These are phyloP conservation scores for Hemisphaericaspora xylofermentans DNA, from an alignment of 1,139 yeast species.

Conservation along the genomic window DNA sequence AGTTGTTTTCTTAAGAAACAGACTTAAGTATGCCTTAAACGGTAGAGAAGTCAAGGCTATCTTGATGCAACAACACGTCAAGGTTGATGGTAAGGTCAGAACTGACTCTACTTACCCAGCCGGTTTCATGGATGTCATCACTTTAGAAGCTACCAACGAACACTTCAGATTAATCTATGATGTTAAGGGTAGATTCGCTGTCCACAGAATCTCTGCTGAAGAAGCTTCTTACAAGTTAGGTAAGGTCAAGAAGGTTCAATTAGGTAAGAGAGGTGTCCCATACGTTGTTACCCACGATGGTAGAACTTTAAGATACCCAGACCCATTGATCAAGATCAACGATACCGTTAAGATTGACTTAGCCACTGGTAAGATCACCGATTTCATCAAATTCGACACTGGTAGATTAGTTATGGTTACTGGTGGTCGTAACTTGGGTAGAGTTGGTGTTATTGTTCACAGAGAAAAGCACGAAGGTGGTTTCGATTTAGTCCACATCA, in stretches of 20 bases:
- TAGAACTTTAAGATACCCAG: conserved; percentile 99
- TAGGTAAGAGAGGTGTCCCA: conserved; percentile 98
- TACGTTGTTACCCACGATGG: conserved; percentile 99
- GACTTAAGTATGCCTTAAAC: conserved; percentile 98
- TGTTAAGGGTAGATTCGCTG: conserved; percentile 98
- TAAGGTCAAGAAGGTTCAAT: conserved; percentile 95
- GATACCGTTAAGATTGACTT: conserved; percentile 96
- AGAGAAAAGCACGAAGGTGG: conserved; percentile 99
- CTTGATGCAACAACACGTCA: conserved; percentile 98
- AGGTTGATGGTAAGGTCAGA: conserved; percentile 99
- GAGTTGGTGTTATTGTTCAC: conserved; percentile 98
- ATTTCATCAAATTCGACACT: conserved; percentile 90
- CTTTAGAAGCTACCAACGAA: conserved; percentile 97
- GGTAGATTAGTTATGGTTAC: conserved; percentile 97
- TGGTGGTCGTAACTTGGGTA: conserved; percentile 99
- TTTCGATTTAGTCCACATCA: conserved; percentile 97
- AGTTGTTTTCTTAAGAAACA: conserved; percentile 97
- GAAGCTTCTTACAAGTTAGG: conserved; percentile 98
- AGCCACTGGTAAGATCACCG: conserved; percentile 91
- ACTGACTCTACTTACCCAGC: conserved; percentile 98
- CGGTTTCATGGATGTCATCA: conserved; percentile 98
- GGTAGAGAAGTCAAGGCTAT: conserved; percentile 99
- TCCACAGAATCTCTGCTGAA: conserved; percentile 98
- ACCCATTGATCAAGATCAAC: conserved; percentile 92
- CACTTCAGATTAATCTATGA: conserved; percentile 98